A percentile compares a stretch with the other conserved stretches of the same genome.
phyloP scores from a whole-genome alignment of 164 flowering plant genomes.

The Kingdonia uniflora region DNA sequence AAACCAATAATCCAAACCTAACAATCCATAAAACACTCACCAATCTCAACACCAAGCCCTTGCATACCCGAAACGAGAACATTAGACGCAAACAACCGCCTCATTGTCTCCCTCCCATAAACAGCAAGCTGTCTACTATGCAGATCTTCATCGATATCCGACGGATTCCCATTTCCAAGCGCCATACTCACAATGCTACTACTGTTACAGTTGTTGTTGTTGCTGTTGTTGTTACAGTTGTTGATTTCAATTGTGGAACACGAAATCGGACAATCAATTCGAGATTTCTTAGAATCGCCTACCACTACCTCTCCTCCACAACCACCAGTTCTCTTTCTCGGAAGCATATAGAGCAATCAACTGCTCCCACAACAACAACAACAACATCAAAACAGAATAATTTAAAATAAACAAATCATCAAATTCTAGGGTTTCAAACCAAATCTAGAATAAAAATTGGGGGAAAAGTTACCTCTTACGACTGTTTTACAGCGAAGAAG shows the following conservation, averaged over 20 bases:
- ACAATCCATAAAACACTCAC: constrained; percentile 22
- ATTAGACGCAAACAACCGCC: constrained; percentile 73
- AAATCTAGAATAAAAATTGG: too few species aligned
- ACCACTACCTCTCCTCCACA: constrained; percentile 19
- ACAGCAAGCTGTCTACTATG: constrained; percentile 96
- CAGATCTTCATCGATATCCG: constrained; percentile 86
- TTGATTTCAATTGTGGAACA: constrained; percentile 7
- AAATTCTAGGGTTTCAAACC: too few species aligned
- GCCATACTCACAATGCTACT: constrained; percentile 14
- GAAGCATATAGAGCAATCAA: constrained; percentile 50
- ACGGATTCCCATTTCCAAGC: constrained; percentile 26
- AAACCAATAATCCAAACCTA: too few species aligned
- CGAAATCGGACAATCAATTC: constrained; percentile 21
- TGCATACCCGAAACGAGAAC: constrained; percentile 86
- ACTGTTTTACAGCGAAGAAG: too few species aligned
- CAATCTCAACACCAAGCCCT: constrained; percentile 95
- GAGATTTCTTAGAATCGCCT: constrained; percentile 21
- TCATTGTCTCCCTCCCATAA: constrained; percentile 94
- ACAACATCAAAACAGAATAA: too few species aligned
- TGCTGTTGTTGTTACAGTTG: constrained; percentile 7
- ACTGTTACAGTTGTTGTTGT: neutral
- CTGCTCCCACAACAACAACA: constrained; percentile 18
- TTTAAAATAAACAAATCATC: too few species aligned
- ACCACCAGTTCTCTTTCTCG: constrained; percentile 41
- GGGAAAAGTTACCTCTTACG: too few species aligned